A percentile compares a stretch with the other conserved stretches of the same genome.
Conservation (phyloP, 768 basidiomycete genomes). For the Cyclocybe aegerita region DNA sequence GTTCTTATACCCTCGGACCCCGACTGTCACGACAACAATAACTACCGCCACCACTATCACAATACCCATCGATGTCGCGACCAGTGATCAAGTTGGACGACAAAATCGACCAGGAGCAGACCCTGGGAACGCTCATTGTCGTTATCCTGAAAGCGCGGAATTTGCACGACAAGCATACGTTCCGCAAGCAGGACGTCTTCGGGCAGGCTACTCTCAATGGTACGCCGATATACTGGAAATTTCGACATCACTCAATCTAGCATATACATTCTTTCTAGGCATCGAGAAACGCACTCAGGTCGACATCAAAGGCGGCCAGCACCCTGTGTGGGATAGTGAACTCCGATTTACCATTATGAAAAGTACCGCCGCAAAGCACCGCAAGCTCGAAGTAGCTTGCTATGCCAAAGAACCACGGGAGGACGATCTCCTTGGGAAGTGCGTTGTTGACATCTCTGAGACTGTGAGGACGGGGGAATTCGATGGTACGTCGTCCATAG, state of each 20-base stretch:
- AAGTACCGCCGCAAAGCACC: constrained; percentile 48
- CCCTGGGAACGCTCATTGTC: constrained; percentile 81
- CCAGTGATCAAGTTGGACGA: constrained; percentile 11
- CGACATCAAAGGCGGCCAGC: constrained; percentile 87
- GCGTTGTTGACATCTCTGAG: constrained; percentile 70
- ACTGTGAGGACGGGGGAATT: constrained; percentile 87
- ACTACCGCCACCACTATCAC: background rate
- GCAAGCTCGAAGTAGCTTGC: constrained; percentile 72
- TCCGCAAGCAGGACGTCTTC: constrained; percentile 92
- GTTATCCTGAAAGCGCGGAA: constrained; percentile 86
- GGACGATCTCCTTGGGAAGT: constrained; percentile 79
- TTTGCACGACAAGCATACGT: constrained; percentile 76
- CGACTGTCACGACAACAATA: background rate
- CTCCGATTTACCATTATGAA: constrained; percentile 73
- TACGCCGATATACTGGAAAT: constrained; percentile 14
- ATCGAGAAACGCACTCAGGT: constrained; percentile 67
- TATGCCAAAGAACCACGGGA: constrained; percentile 75
- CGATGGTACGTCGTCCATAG: constrained; percentile 61
- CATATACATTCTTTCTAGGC: constrained; percentile 30
- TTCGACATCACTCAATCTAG: no score
- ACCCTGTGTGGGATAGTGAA: constrained; percentile 92
- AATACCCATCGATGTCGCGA: background rate
- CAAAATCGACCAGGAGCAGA: constrained; percentile 36
- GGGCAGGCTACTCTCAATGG: constrained; percentile 62
- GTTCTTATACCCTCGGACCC: background rate